Evolutionary conservation across 495 filamentous ascomycete species (phyloP).

Genomic region (Cercophora samala): DNA sequence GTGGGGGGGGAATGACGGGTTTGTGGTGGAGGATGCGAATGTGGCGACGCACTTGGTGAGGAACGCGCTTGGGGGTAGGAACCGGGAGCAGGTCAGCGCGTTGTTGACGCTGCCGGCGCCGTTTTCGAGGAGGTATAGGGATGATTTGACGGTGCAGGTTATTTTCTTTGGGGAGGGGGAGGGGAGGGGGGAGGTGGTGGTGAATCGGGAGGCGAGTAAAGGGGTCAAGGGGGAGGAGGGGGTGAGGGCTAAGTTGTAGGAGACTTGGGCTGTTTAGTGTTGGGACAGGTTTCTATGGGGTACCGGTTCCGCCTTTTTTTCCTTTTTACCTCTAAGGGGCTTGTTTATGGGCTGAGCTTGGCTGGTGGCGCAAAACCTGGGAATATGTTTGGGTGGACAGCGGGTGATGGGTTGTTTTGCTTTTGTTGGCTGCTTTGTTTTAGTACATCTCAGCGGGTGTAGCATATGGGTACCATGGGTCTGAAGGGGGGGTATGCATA

Average conservation of each 20-base stretch:
- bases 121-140: conserved; percentile 84
- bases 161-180: conserved; percentile 91
- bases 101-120: conserved; percentile 88
- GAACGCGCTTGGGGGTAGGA: conserved; percentile 91
- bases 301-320: too few species aligned
- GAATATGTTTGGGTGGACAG: too few species aligned
- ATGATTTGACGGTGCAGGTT: conserved; percentile 96
- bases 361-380: too few species aligned
- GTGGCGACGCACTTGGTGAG: conserved; percentile 92
- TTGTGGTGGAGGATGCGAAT: conserved; percentile 94
- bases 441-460: too few species aligned
- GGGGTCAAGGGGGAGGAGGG: conserved; percentile 52
- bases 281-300: too few species aligned
- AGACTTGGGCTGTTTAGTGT: too few species aligned
- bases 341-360: too few species aligned
- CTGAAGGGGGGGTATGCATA: too few species aligned
- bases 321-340: too few species aligned
- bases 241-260: conserved; percentile 41
- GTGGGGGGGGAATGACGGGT: conserved; percentile 73
- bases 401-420: too few species aligned
- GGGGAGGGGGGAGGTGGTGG: conserved; percentile 60
- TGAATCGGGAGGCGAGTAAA: conserved; percentile 85
- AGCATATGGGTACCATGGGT: too few species aligned
- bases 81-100: conserved; percentile 91
- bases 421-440: too few species aligned